A percentile compares a stretch with the other conserved stretches of the same genome.
phyloP scores from a whole-genome alignment of 192 early-diverging fungal genomes.

The Coemansia sp. region DNA sequence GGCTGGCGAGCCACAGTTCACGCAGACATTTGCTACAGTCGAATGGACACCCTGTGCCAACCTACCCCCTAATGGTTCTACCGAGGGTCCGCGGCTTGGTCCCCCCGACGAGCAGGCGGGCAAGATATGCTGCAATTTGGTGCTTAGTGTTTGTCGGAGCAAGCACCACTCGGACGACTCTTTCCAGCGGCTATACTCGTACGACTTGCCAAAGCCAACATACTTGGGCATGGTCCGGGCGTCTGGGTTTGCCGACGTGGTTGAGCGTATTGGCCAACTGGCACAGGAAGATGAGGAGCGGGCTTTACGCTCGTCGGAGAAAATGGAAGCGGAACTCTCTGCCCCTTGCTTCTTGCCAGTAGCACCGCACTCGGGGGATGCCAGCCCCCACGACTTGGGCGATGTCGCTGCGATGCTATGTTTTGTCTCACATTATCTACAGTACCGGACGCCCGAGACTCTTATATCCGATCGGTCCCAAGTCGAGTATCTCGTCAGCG shows the following conservation, averaged over 20 bases:
- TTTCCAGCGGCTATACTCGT: neutral
- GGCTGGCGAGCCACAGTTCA: neutral
- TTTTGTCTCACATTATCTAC: neutral
- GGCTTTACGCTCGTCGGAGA: neutral
- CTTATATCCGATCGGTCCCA: neutral
- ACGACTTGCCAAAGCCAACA: neutral
- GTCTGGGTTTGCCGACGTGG: neutral
- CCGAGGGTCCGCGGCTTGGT: neutral
- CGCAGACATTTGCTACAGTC: neutral
- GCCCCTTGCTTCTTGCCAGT: neutral
- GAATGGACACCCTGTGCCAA: neutral
- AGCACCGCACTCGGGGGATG: neutral
- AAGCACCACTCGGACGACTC: neutral
- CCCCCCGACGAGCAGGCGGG: neutral
- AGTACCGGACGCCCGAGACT: neutral
- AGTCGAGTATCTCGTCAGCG: neutral
- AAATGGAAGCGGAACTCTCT: neutral
- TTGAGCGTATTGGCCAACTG: neutral
- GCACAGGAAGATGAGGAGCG: neutral
- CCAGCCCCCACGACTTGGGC: neutral
- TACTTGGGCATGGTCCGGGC: slow-evolving; percentile 1
- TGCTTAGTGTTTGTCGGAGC: neutral
- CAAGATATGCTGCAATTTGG: neutral
- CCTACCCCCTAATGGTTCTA: neutral
- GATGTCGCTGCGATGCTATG: slow-evolving; percentile 3